Evolutionary conservation across 495 filamentous ascomycete species (phyloP), one percentile per base, ranked within the genome.

Genomic region (Penicillium herquei): DNA sequence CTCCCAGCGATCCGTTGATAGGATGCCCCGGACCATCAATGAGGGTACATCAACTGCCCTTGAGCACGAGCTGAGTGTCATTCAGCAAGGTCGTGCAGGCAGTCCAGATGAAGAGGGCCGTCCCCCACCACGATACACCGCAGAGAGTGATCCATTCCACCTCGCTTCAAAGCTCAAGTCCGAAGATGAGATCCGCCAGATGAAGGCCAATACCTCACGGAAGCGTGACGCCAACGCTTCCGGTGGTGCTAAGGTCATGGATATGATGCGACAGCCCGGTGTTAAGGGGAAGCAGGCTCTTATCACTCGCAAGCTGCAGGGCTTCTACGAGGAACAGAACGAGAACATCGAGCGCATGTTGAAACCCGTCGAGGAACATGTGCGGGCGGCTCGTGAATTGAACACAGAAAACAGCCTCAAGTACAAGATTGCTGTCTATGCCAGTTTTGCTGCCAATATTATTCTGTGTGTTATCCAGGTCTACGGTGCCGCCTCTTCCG

Each of bases 301-400:
- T 57, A 55, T 66, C 56, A 54, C 89, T 7, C 83, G 80, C 33
- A 88, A 87, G 57, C 69, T 98, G 8, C 80, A 90, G 57, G 82
- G 84, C 21, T 98, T 97, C 77, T 98, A 98, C 75, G 81, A 91
- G 62, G 79, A 76, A 16, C 94, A 98, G 71, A 98, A 98, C 66
- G 88, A 91, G 70, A 93, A 89, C 60, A 98, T 98, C 63, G 83
- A 95, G 74, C 83, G 88, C 13, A 81, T 98, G 74, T 80, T 98
- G 54, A 96, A 94, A 70, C 89, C 89, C 7, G 92, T 98, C 3
- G 90, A 96, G 64, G 92, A 97, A 65, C 95, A 98, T 67, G 77
- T 87, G 35, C 82, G 85, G 32, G 84, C 89, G 14, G 91, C 92
- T 34, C 87, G 86, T 55, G 85, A 94, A 56, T 82, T 92, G 67